Conservation (phyloP, 306 rosid species). For the Ceratonia siliqua region DNA sequence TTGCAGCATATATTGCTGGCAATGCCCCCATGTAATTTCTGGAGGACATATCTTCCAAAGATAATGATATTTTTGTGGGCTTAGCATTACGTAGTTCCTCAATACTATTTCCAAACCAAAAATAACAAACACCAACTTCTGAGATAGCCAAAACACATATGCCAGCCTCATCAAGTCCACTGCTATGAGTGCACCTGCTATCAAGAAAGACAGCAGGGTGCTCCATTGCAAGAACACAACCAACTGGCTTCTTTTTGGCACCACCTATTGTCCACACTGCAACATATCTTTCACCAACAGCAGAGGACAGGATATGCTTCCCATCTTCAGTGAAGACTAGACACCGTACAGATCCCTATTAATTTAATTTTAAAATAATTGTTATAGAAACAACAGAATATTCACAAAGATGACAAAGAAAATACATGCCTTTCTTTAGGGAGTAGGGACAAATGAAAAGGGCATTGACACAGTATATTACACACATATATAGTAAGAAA, state of each 20-base stretch:
- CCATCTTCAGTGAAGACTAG: constrained; percentile 85
- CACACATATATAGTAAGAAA: not conserved
- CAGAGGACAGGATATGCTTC: constrained; percentile 81
- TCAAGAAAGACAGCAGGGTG: constrained; percentile 89
- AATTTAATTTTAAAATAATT: constrained; percentile 36
- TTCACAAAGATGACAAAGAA: constrained; percentile 19
- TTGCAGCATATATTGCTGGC: constrained; percentile 82
- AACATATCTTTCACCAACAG: constrained; percentile 84
- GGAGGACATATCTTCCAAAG: constrained; percentile 55
- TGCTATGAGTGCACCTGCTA: constrained; percentile 54
- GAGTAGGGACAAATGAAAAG: constrained; percentile 17
- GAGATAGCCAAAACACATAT: constrained; percentile 82
- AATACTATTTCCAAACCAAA: constrained; percentile 74
- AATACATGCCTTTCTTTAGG: not conserved
- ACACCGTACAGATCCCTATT: constrained; percentile 84
- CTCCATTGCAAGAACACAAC: constrained; percentile 88
- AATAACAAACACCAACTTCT: constrained; percentile 82
- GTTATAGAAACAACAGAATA: constrained; percentile 23
- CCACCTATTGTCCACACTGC: constrained; percentile 78
- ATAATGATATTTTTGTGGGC: constrained; percentile 70
- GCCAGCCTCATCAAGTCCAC: constrained; percentile 47
- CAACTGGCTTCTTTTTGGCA: constrained; percentile 70
- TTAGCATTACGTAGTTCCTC: constrained; percentile 66
- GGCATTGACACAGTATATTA: not conserved
- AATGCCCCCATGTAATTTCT: constrained; percentile 57